Percentiles rank a stretch among this genome's conserved stretches.
Conservation (phyloP, 495 filamentous ascomycete species). For the Neurospora sp. region DNA sequence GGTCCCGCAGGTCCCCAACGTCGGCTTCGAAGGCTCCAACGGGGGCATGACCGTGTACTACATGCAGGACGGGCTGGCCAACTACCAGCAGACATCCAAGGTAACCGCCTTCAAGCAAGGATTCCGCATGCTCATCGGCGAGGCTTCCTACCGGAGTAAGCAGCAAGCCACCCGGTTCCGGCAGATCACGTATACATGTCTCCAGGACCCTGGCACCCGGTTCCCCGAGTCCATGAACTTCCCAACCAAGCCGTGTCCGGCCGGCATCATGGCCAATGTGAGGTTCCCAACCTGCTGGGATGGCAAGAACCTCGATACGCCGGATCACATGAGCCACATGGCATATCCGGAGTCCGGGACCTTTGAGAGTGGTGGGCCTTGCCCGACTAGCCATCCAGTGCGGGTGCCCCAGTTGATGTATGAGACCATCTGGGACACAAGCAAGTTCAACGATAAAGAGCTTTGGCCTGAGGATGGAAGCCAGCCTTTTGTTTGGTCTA, state of each 20-base stretch:
- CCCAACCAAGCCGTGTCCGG: conserved; percentile 18
- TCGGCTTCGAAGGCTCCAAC: conserved; percentile 29
- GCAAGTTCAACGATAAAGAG: conserved; percentile 26
- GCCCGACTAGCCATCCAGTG: conserved; percentile 24
- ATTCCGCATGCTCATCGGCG: conserved; percentile 32
- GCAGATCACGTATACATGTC: conserved; percentile 28
- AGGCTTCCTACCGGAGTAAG: conserved; percentile 22
- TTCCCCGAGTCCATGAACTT: conserved; percentile 16
- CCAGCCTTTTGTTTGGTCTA: conserved; percentile 38
- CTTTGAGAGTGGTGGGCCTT: conserved; percentile 26
- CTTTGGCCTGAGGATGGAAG: conserved; percentile 31
- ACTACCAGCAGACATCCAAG: conserved; percentile 27
- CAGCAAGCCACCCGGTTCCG: conserved; percentile 24
- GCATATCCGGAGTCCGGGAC: conserved; percentile 28
- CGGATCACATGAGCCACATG: conserved; percentile 27
- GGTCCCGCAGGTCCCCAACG: conserved; percentile 32
- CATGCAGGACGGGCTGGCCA: conserved; percentile 32
- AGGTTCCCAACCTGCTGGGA: conserved; percentile 19
- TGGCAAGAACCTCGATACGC: conserved; percentile 20
- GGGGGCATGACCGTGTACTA: conserved; percentile 39
- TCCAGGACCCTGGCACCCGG: conserved; percentile 14
- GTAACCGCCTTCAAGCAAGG: conserved; percentile 39
- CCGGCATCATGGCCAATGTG: conserved; percentile 28
- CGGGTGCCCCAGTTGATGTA: conserved; percentile 27
- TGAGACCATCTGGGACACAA: conserved; percentile 28